Evolutionary conservation across 1,284 basidiomycete species (phyloP).

Genomic region (Schizopora paradoxa): DNA sequence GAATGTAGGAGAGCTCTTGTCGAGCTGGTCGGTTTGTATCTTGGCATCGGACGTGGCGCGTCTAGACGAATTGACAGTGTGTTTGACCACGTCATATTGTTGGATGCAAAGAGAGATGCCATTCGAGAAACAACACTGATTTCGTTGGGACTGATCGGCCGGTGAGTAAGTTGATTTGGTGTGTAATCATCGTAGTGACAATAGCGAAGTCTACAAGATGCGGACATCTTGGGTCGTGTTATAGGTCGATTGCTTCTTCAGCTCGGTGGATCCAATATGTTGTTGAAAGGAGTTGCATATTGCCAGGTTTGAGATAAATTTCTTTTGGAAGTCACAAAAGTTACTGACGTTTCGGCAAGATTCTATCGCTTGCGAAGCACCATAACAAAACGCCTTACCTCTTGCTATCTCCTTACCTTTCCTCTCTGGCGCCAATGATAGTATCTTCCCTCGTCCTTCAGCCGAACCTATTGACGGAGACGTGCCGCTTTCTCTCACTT

Average conservation of each 20-base stretch:
- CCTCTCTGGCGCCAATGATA: conserved; percentile 63
- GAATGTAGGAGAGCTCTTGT: conserved; percentile 38
- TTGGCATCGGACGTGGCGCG: conserved; percentile 24
- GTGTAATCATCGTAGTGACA: background rate
- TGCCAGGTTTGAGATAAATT: conserved; percentile 50
- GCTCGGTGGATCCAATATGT: conserved; percentile 59
- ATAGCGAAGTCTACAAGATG: conserved; percentile 40
- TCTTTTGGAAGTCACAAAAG: background rate
- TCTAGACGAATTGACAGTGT: conserved; percentile 36
- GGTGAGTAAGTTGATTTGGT: conserved; percentile 39
- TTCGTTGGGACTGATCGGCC: conserved; percentile 55
- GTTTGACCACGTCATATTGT: conserved; percentile 44
- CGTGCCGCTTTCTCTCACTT: conserved; percentile 57
- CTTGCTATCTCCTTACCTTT: conserved; percentile 66
- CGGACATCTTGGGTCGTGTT: conserved; percentile 52
- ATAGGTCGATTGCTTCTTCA: conserved; percentile 66
- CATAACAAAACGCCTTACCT: conserved; percentile 65
- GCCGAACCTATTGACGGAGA: conserved; percentile 54
- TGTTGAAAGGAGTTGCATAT: conserved; percentile 65
- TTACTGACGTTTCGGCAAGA: conserved; percentile 35
- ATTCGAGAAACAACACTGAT: conserved; percentile 59
- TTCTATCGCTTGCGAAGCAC: conserved; percentile 51
- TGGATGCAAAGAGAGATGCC: conserved; percentile 39
- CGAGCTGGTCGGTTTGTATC: conserved; percentile 40
- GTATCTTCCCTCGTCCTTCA: conserved; percentile 54